Conservation (phyloP, 164 flowering plant genomes). For the Berberis thunbergii region DNA sequence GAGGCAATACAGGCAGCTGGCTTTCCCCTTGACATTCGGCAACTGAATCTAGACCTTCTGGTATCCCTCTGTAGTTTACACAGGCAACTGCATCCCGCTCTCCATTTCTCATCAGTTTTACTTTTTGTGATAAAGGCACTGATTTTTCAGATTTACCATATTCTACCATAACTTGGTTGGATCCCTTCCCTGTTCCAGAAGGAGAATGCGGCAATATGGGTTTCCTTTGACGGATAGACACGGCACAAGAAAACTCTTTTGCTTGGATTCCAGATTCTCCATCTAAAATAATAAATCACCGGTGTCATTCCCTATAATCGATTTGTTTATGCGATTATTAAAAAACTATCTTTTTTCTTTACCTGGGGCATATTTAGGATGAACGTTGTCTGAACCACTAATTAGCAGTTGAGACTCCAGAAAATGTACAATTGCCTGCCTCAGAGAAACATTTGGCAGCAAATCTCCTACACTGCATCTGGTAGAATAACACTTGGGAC, state of each 20-base stretch:
- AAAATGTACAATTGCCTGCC: constrained; percentile 65
- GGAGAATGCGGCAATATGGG: constrained; percentile 36
- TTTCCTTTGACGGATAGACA: constrained; percentile 26
- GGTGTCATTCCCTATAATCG: background rate
- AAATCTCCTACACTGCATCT: constrained; percentile 49
- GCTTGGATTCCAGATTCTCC: constrained; percentile 76
- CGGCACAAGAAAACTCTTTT: constrained; percentile 36
- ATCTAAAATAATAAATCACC: constrained; percentile 31
- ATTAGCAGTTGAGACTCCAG: constrained; percentile 44
- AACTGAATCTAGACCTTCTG: constrained; percentile 11
- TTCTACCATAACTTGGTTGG: constrained; percentile 35
- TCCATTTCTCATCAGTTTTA: constrained; percentile 18
- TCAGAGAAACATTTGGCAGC: constrained; percentile 64
- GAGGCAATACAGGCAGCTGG: constrained; percentile 21
- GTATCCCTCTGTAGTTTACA: constrained; percentile 7
- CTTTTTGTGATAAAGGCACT: constrained; percentile 12
- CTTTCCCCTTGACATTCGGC: constrained; percentile 51
- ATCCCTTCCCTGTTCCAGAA: constrained; percentile 51
- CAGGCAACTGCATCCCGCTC: constrained; percentile 14
- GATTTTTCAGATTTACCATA: constrained; percentile 19
- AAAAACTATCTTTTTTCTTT: background rate
- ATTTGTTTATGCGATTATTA: background rate
- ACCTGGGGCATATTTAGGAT: constrained; percentile 60
- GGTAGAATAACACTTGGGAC: constrained; percentile 60
- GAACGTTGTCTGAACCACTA: constrained; percentile 35